Evolutionary conservation across 805 yeast species (phyloP).

Genomic region (Kodamaea kaohsiungensis): DNA sequence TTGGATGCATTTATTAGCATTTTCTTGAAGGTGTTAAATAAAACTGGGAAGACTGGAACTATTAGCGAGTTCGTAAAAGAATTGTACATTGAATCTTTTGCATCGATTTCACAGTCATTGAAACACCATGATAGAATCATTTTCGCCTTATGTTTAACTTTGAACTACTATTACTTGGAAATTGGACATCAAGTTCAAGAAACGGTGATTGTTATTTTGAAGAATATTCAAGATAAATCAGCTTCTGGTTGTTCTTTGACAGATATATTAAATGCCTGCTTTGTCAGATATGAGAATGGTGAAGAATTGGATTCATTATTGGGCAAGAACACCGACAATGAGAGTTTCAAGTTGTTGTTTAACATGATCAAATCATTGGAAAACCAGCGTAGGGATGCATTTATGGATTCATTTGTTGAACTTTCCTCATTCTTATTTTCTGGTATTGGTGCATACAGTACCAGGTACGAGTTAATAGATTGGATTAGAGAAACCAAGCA

Average conservation of each 20-base stretch:
- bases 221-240: slow-evolving; percentile 22
- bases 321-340: slow-evolving; percentile 18
- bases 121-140: slow-evolving; percentile 44
- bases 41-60: slow-evolving; percentile 7
- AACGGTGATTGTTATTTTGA: slow-evolving; percentile 11
- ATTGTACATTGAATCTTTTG: slow-evolving; percentile 50
- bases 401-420: slow-evolving; percentile 16
- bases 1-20: slow-evolving; percentile 32
- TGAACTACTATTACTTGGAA: slow-evolving; percentile 25
- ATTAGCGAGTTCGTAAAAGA: slow-evolving; percentile 29
- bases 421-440: slow-evolving; percentile 26
- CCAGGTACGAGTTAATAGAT: slow-evolving; percentile 33
- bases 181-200: slow-evolving; percentile 24
- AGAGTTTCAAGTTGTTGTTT: slow-evolving; percentile 16
- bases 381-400: slow-evolving; percentile 7
- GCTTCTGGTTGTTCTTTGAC: not conserved
- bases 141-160: slow-evolving; percentile 42
- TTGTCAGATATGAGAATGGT: slow-evolving; percentile 8
- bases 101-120: slow-evolving; percentile 48
- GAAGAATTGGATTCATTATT: slow-evolving; percentile 9
- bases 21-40: slow-evolving; percentile 17
- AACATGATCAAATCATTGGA: slow-evolving; percentile 14
- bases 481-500: slow-evolving; percentile 20
- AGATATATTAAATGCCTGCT: slow-evolving; percentile 8
- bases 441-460: slow-evolving; percentile 28